These are phyloP conservation scores for Citrus sp. DNA, from an alignment of 345 rosid genomes.

Conservation along the genomic window DNA sequence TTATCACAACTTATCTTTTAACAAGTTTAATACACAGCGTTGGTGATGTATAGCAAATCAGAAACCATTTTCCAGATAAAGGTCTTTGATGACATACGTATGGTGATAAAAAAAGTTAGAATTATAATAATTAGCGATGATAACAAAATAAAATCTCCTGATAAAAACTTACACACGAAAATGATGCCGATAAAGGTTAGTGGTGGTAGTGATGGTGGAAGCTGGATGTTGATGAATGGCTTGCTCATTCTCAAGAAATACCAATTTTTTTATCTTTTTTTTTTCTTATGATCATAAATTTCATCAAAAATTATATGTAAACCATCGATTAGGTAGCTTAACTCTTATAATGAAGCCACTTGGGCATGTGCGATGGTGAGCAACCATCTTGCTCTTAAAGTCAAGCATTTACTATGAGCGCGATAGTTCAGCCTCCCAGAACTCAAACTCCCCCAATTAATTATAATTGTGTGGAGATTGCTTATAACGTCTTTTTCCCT, in stretches of 20 bases:
- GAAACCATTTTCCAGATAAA: not conserved
- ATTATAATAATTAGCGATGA: not conserved
- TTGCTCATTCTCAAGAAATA: not conserved
- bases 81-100: not conserved
- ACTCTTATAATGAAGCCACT: too few relatives aligned
- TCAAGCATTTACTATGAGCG: too few relatives aligned
- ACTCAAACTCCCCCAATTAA: too few relatives aligned
- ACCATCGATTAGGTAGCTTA: too few relatives aligned
- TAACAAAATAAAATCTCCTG: not conserved
- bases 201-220: not conserved
- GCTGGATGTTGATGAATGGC: not conserved
- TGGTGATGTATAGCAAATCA: too few relatives aligned
- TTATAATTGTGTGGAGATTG: too few relatives aligned
- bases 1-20: not conserved
- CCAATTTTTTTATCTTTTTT: not conserved
- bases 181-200: not conserved
- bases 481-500: too few relatives aligned
- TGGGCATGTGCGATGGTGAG: too few relatives aligned
- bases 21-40: too few relatives aligned
- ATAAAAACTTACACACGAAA: not conserved
- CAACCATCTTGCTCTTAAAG: too few relatives aligned
- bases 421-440: fast-evolving
- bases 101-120: not conserved
- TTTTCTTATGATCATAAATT: not conserved
- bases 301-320: not conserved